Conservation (phyloP, 257 asterid species). For the Paraleonurus japonicus region DNA sequence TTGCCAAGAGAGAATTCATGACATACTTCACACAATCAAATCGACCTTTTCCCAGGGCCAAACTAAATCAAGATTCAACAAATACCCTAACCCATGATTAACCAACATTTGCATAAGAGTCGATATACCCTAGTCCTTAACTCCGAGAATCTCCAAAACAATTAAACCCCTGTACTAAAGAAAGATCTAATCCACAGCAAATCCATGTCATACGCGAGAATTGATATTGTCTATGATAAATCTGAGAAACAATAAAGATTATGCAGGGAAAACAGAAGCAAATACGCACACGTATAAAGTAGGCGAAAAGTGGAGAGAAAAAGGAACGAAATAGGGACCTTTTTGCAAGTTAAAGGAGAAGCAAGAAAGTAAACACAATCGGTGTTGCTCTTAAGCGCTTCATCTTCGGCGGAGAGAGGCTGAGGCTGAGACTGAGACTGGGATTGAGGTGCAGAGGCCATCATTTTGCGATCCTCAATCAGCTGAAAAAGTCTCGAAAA, state of each 20-base stretch:
- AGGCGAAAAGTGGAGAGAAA: background rate
- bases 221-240: background rate
- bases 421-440: slow-evolving; percentile 41
- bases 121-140: slow-evolving; percentile 14
- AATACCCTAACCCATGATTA: slow-evolving; percentile 12
- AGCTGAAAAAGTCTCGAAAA: slow-evolving; percentile 20
- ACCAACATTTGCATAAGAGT: background rate
- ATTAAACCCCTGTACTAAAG: slow-evolving; percentile 12
- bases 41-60: background rate
- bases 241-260: background rate
- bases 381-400: slow-evolving; percentile 65
- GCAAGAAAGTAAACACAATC: slow-evolving; percentile 95
- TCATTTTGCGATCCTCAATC: slow-evolving; percentile 35
- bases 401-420: slow-evolving; percentile 57
- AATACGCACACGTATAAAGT: background rate
- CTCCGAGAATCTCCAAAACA: background rate
- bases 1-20: background rate
- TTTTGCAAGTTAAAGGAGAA: slow-evolving; percentile 94
- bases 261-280: background rate
- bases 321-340: slow-evolving; percentile 39
- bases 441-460: slow-evolving; percentile 34
- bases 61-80: slow-evolving; percentile 17
- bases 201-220: background rate
- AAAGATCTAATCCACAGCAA: slow-evolving; percentile 24
- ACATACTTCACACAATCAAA: background rate